Base-by-base conservation (phyloP, 768 basidiomycete genomes). In the Mycena pura region DNA sequence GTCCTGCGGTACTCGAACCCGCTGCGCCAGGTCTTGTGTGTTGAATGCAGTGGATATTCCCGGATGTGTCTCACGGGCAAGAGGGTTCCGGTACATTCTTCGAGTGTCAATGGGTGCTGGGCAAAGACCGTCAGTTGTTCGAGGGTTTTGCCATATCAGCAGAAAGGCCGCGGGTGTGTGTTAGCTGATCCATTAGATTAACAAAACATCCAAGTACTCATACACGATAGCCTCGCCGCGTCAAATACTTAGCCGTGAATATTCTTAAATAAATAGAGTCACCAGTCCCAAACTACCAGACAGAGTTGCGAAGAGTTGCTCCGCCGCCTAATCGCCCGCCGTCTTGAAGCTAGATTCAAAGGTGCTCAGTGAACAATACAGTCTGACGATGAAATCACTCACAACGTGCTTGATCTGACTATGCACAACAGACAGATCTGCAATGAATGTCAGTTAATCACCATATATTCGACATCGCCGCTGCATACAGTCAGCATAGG, bases 401-500 rank as follows among this genome's bases (percentile, higher is more conserved):
- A 86, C 83, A 34, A 79, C 78, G 60, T 73, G 72, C 14, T 78
- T 68, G 52, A 86, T 84, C 64, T 84, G 83, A 63, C 74, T 80
- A 67, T 84, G 83, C 8, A 84, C 63, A 19, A 83, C 56, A 25
- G 83, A 82, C 49, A 86, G 64, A 70, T 80, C 84, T 85, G 46
- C 53, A 29, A 11, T 11, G 28, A 5, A 43, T 19, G 57, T 62
- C 63, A 63, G 59, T 21, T 29, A 39, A 38, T 3, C 31, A 24
- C 31, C 14, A 9, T 17, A 57, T 21, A 36, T 29, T 21, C 21
- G 15, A 21, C 15, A 15, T 15, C 32, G 45, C 10, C 21, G 41
- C 44, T 6, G 81, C 88, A 64, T 69, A 96, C 95, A 95, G 72
- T 97, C 94, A 6, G 89, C 75, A 76, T 96, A 97, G 1, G 92